Conservation (phyloP, 23 red algal species). For the Cyanidium caldarium region DNA sequence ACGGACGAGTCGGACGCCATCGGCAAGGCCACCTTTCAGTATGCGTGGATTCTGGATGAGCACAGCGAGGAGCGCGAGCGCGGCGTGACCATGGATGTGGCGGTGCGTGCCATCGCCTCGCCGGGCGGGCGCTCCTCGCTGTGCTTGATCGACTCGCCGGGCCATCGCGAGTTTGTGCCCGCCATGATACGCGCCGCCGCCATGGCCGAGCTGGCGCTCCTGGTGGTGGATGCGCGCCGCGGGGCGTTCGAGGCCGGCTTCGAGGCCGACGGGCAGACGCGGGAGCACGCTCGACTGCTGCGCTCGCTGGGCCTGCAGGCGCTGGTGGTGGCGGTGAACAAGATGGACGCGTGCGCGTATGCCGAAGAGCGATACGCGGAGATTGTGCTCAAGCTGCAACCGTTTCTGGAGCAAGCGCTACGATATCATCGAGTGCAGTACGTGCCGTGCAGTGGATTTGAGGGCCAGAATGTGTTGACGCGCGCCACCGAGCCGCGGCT, state of each 20-base stretch:
- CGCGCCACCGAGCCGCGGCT: not conserved
- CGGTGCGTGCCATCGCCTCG: conserved; percentile 21
- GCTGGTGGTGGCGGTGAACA: conserved; percentile 91
- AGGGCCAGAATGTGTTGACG: not conserved
- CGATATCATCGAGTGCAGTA: not conserved
- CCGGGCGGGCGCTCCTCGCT: conserved; percentile 29
- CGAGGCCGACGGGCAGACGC: conserved; percentile 65
- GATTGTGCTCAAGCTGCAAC: not conserved
- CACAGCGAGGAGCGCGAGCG: conserved; percentile 67
- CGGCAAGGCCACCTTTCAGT: not conserved
- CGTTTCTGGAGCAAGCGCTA: not conserved
- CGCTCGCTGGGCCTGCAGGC: conserved; percentile 78
- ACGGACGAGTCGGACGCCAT: not conserved
- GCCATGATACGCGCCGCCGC: conserved; percentile 77
- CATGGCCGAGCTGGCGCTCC: conserved; percentile 69
- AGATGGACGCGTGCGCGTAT: conserved; percentile 55
- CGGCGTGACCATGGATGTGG: conserved; percentile 81
- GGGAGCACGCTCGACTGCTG: conserved; percentile 63
- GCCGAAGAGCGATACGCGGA: not conserved
- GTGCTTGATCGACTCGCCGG: conserved; percentile 83
- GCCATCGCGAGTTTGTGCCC: conserved; percentile 90
- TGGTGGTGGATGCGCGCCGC: conserved; percentile 56
- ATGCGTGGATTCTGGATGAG: conserved; percentile 79
- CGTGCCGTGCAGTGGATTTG: not conserved
- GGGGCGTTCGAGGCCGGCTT: conserved; percentile 77